These are phyloP conservation scores for Chrysanthemum seticuspe DNA, from an alignment of 129 eudicot species.

Conservation along the genomic window DNA sequence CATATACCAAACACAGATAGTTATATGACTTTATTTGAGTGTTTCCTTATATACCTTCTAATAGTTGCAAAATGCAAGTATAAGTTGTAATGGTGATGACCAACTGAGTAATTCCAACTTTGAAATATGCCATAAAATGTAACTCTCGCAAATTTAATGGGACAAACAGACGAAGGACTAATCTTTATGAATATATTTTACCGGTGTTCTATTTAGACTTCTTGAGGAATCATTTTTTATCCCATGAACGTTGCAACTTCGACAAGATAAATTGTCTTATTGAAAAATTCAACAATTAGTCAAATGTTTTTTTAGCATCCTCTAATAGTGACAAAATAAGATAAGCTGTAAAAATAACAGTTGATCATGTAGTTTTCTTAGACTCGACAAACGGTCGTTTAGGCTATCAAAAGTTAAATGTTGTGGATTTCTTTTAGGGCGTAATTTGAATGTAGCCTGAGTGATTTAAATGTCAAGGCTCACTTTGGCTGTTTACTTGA, in stretches of 20 bases:
- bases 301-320: neutral
- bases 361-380: too few species aligned
- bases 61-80: neutral
- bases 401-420: too few species aligned
- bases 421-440: too few species aligned
- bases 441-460: too few species aligned
- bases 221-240: neutral
- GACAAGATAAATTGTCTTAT: neutral
- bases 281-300: neutral
- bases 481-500: constrained; percentile 1
- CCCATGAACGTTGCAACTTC: neutral
- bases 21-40: neutral
- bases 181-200: too few species aligned
- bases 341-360: too few species aligned
- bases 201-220: too few species aligned
- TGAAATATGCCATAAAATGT: neutral
- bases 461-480: too few species aligned
- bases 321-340: neutral
- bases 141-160: neutral
- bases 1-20: neutral
- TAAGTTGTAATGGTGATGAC: neutral
- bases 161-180: neutral
- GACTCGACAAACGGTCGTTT: too few species aligned
- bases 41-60: neutral
- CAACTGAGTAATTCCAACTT: neutral